phyloP scores from a whole-genome alignment of 2,329 filamentous ascomycete genomes.

The Graphiopsis chlorocephala region DNA sequence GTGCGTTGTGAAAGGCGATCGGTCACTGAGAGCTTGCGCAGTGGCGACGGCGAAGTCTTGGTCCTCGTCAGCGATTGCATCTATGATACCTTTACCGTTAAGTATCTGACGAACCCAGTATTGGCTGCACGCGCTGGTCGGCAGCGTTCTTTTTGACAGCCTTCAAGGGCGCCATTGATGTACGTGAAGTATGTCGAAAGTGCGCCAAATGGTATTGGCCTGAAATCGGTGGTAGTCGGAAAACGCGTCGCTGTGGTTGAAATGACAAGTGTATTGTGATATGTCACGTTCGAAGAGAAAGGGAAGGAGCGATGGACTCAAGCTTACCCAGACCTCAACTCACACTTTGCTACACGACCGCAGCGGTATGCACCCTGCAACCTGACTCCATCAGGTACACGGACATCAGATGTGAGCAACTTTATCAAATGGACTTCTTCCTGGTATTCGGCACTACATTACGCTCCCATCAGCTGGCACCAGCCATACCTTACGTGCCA shows the following conservation, averaged over 20 bases:
- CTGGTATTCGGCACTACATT: neutral
- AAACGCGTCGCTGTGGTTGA: neutral
- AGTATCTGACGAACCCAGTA: neutral
- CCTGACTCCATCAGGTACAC: neutral
- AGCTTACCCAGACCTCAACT: neutral
- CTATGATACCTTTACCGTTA: neutral
- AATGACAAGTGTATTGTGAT: neutral
- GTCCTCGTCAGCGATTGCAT: neutral
- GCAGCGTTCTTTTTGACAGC: slow-evolving; percentile 18
- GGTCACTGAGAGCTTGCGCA: neutral
- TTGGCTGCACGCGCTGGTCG: slow-evolving; percentile 23
- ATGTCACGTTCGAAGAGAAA: neutral
- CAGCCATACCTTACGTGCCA: neutral
- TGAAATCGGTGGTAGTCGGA: neutral
- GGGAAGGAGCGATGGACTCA: neutral
- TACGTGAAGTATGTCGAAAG: neutral
- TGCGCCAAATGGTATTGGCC: neutral
- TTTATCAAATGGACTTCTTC: neutral
- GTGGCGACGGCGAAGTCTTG: slow-evolving; percentile 3
- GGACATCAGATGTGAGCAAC: neutral
- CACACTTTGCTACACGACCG: neutral
- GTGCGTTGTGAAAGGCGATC: neutral
- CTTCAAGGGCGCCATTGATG: slow-evolving; percentile 23
- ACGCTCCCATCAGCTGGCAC: neutral
- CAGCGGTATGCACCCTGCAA: neutral